Conservation (phyloP, 2,329 filamentous ascomycete genomes). For the Talaromyces sp. region DNA sequence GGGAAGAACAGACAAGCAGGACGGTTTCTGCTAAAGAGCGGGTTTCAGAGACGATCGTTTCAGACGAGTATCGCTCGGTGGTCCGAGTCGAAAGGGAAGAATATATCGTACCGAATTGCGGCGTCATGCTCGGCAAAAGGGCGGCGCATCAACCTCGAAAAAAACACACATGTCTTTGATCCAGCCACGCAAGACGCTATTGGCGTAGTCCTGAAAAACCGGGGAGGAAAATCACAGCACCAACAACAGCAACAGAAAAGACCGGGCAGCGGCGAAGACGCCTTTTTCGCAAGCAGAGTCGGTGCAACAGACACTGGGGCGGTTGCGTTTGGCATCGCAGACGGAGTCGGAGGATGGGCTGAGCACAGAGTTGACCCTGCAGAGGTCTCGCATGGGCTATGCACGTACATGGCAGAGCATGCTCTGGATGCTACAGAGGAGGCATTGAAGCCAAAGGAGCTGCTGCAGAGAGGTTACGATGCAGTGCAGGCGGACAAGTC, state of each 20-base stretch:
- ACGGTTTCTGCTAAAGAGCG: neutral
- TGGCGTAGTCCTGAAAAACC: conserved; percentile 28
- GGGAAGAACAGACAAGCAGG: neutral
- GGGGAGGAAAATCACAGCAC: conserved; percentile 6
- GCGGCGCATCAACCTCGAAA: conserved; percentile 61
- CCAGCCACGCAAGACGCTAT: conserved; percentile 39
- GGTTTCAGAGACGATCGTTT: conserved; percentile 17
- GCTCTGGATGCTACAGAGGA: conserved; percentile 49
- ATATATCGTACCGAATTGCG: conserved; percentile 64
- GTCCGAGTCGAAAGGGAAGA: conserved; percentile 23
- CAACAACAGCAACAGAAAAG: conserved; percentile 58
- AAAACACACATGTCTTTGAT: conserved; percentile 69
- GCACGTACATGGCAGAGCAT: conserved; percentile 82
- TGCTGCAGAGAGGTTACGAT: conserved; percentile 84
- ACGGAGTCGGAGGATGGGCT: conserved; percentile 93
- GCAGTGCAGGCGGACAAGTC: conserved; percentile 68
- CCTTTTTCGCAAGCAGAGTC: conserved; percentile 86
- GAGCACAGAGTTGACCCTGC: conserved; percentile 90
- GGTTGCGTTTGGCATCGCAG: conserved; percentile 82
- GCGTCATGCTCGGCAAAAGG: conserved; percentile 73
- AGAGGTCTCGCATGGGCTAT: conserved; percentile 90
- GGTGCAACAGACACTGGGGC: conserved; percentile 49
- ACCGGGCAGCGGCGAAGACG: conserved; percentile 84
- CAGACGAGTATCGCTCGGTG: conserved; percentile 20
- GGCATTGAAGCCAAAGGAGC: conserved; percentile 54